Evolutionary conservation across 1,284 basidiomycete species (phyloP).

Genomic region (Fomitopsis pinicola): DNA sequence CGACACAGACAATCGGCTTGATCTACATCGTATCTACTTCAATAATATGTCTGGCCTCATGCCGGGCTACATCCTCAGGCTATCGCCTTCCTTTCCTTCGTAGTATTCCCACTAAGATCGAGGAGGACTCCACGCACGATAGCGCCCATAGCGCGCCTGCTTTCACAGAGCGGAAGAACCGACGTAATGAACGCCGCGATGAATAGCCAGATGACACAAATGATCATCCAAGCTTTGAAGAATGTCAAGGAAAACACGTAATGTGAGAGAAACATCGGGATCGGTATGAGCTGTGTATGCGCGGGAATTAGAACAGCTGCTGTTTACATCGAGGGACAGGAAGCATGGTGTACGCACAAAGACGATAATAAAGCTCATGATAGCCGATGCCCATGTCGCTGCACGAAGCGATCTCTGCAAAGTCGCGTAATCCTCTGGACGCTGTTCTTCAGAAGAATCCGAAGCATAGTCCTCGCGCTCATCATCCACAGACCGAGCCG

Average conservation of each 20-base stretch:
- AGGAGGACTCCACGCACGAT: conserved; percentile 4
- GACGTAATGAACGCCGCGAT: conserved; percentile 10
- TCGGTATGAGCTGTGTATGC: conserved; percentile 6
- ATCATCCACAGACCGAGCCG: not conserved
- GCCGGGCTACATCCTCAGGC: not conserved
- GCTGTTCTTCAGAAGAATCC: not conserved
- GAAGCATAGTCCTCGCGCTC: not conserved
- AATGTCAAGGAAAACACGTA: conserved; percentile 9
- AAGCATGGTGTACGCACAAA: conserved; percentile 1
- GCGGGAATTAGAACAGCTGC: not conserved
- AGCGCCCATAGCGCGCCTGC: conserved; percentile 6
- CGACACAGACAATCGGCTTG: too few species aligned
- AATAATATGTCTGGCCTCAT: too few species aligned
- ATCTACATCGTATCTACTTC: too few species aligned
- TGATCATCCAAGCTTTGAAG: conserved; percentile 10
- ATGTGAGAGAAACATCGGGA: conserved; percentile 12
- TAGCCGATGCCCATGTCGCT: conserved; percentile 7
- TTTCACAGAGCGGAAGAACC: conserved; percentile 7
- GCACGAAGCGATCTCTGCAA: conserved; percentile 4
- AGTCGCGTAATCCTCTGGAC: conserved; percentile 3
- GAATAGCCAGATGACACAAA: conserved; percentile 11
- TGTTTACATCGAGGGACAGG: not conserved
- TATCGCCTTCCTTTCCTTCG: not conserved
- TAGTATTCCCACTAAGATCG: conserved; percentile 1
- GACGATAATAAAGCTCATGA: conserved; percentile 9